Percentiles rank a stretch among this genome's conserved stretches.
Conservation (phyloP, 2,329 filamentous ascomycete genomes). For the Colletotrichum chlorophyti region DNA sequence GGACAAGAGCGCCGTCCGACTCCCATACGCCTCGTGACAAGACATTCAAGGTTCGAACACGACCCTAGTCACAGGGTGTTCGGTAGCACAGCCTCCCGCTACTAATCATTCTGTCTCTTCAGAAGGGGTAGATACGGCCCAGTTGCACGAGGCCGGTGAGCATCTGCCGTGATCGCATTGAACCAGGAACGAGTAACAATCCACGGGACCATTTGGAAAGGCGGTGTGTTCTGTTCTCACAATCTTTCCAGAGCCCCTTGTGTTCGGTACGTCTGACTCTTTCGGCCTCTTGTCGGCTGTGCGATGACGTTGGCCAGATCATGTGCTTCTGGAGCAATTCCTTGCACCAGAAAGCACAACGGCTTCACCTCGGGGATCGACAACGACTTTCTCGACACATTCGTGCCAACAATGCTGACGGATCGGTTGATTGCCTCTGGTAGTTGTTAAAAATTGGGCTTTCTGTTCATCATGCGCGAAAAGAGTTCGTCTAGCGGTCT, state of each 20-base stretch:
- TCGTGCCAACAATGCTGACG: too few species aligned
- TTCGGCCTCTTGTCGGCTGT: too few species aligned
- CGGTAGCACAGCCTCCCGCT: neutral
- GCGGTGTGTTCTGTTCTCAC: neutral
- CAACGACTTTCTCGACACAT: neutral
- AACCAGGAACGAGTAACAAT: too few species aligned
- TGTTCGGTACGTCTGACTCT: too few species aligned
- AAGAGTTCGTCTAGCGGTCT: neutral
- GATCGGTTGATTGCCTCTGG: neutral
- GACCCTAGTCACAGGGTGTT: neutral
- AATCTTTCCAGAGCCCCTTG: neutral
- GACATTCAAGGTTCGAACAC: neutral
- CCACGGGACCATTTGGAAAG: neutral
- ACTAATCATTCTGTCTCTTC: neutral
- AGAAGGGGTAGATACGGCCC: neutral
- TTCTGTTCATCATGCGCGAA: neutral
- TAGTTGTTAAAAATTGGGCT: too few species aligned
- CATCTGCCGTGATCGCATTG: neutral
- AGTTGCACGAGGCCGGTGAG: neutral
- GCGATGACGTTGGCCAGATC: too few species aligned
- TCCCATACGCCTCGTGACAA: neutral
- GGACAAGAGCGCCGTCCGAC: neutral
- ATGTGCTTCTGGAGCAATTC: too few species aligned
- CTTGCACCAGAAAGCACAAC: too few species aligned
- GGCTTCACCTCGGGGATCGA: constrained; percentile 21